These are phyloP conservation scores for Colletotrichum navitas DNA, from an alignment of 2,329 filamentous ascomycete genomes.

Conservation along the genomic window DNA sequence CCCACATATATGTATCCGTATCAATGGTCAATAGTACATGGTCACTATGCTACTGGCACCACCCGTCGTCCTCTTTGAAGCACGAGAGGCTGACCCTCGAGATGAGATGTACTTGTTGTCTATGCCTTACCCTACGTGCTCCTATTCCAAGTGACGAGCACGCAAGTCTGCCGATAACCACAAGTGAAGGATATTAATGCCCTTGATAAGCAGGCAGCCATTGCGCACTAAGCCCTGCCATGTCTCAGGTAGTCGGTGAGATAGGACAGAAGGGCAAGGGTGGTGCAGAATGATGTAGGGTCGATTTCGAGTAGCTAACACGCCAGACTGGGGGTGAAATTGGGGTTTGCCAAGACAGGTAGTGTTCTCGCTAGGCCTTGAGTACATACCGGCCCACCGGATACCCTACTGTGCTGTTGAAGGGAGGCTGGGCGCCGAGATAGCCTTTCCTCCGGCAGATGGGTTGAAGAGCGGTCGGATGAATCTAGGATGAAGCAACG, in stretches of 20 bases:
- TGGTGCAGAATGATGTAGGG: neutral
- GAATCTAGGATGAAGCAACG: neutral
- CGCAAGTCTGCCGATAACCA: neutral
- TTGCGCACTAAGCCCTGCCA: neutral
- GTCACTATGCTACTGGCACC: neutral
- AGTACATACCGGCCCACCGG: neutral
- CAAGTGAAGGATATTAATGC: neutral
- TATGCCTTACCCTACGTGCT: neutral
- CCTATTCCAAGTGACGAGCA: neutral
- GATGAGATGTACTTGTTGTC: neutral
- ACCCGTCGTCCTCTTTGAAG: neutral
- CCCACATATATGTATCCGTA: neutral
- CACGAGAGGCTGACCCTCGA: neutral
- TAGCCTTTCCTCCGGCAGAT: conserved; percentile 32
- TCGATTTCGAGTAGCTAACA: neutral
- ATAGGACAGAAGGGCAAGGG: neutral
- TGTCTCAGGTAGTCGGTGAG: neutral
- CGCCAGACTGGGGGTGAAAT: neutral
- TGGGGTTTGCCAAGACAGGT: neutral
- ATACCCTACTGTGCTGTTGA: neutral
- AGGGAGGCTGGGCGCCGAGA: conserved; percentile 22
- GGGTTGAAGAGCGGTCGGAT: neutral
- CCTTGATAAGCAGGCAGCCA: conserved; percentile 15
- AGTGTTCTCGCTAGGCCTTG: neutral
- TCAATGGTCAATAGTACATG: neutral